phyloP scores from a whole-genome alignment of 495 filamentous ascomycete species.

The Neurospora sp. region DNA sequence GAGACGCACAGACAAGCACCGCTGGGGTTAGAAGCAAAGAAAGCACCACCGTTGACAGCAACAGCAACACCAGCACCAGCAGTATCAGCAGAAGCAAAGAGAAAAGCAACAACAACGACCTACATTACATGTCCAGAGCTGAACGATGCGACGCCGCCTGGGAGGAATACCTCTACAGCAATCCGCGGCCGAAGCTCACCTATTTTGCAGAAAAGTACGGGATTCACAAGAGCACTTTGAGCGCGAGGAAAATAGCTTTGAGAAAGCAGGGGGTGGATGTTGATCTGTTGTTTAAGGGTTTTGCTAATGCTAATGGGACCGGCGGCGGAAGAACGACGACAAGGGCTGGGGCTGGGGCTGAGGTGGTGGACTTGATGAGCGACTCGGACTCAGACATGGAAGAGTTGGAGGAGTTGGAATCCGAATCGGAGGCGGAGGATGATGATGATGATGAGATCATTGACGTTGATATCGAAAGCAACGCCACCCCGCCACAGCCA shows the following conservation, averaged over 20 bases:
- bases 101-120: neutral
- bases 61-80: neutral
- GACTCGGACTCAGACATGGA: neutral
- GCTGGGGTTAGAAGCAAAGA: neutral
- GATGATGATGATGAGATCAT: neutral
- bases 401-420: neutral
- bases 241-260: neutral
- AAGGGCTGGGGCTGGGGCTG: neutral
- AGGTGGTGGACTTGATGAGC: neutral
- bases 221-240: neutral
- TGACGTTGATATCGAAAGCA: neutral
- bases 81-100: neutral
- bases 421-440: neutral
- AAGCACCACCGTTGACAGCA: neutral
- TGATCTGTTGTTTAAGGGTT: neutral
- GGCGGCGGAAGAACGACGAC: neutral
- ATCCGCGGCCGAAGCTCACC: neutral
- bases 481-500: neutral
- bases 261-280: neutral
- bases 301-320: neutral
- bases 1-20: neutral
- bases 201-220: neutral
- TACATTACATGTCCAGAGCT: neutral
- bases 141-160: neutral
- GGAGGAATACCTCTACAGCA: neutral